These are phyloP conservation scores for Solanum aculeatissimum DNA, from an alignment of 305 asterid genomes.

Conservation along the genomic window DNA sequence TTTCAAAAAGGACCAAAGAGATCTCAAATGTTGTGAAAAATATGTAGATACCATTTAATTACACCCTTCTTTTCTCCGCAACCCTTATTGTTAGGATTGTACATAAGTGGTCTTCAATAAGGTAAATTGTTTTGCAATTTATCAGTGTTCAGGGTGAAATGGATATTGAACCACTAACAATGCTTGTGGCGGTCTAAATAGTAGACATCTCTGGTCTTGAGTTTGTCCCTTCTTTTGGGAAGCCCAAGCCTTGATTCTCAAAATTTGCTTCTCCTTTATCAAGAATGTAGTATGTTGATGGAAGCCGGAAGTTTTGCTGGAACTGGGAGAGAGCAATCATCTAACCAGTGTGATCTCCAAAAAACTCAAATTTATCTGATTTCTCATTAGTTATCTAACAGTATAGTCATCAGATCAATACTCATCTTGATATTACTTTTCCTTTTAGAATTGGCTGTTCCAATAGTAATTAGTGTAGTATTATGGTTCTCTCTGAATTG, in stretches of 20 bases:
- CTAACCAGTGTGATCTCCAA: background rate
- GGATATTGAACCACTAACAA: background rate
- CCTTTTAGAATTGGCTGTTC: background rate
- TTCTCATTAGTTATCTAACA: background rate
- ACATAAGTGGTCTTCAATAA: background rate
- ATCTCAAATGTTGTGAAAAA: background rate
- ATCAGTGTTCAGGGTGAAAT: background rate
- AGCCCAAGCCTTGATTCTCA: background rate
- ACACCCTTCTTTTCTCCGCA: background rate
- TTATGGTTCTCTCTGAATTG: background rate
- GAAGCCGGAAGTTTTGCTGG: background rate
- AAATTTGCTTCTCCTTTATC: background rate
- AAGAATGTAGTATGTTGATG: background rate
- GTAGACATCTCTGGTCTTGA: background rate
- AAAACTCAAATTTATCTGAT: background rate
- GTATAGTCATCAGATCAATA: background rate
- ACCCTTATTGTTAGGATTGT: background rate
- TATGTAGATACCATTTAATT: background rate
- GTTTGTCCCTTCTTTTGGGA: background rate
- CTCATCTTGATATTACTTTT: background rate
- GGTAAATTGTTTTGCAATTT: background rate
- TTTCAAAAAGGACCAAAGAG: background rate
- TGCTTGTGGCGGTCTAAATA: background rate
- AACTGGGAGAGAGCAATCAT: background rate
- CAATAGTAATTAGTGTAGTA: background rate